A percentile compares a stretch with the other conserved stretches of the same genome.
phyloP scores from a whole-genome alignment of 176 grass and related monocot species.

The Zoysia japonica region DNA sequence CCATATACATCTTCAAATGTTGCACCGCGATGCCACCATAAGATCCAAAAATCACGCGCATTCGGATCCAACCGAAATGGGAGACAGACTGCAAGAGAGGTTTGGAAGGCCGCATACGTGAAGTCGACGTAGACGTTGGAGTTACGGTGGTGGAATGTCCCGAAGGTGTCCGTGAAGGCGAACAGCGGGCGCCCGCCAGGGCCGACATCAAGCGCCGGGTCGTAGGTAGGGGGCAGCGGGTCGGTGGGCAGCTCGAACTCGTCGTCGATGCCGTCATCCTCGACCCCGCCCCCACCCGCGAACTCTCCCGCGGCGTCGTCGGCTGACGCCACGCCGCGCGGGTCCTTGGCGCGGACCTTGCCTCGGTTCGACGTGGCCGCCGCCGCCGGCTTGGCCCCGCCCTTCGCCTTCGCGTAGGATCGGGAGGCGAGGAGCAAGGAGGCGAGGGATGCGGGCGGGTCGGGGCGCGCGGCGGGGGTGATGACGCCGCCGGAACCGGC shows the following conservation, averaged over 20 bases:
- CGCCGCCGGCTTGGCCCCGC: slow-evolving; percentile 52
- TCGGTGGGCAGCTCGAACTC: slow-evolving; percentile 74
- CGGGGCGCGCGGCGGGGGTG: slow-evolving; percentile 6
- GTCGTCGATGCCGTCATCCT: slow-evolving; percentile 49
- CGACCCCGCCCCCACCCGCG: slow-evolving; percentile 6
- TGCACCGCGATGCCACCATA: neutral
- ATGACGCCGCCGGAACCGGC: neutral
- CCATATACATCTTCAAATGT: neutral
- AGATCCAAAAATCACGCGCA: slow-evolving; percentile 4
- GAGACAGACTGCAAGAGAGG: neutral
- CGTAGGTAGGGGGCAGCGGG: slow-evolving; percentile 73
- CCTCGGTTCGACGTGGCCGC: slow-evolving; percentile 44
- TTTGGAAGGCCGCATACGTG: slow-evolving; percentile 37
- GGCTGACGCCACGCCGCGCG: slow-evolving; percentile 45
- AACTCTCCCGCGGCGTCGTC: slow-evolving; percentile 28
- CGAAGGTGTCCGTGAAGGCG: slow-evolving; percentile 71
- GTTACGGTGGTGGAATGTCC: slow-evolving; percentile 54
- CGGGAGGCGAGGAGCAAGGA: slow-evolving; percentile 42
- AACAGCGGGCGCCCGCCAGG: slow-evolving; percentile 82
- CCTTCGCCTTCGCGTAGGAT: slow-evolving; percentile 75
- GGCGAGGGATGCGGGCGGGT: slow-evolving; percentile 29
- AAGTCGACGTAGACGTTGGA: slow-evolving; percentile 76
- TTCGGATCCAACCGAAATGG: slow-evolving; percentile 21
- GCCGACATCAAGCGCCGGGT: slow-evolving; percentile 77
- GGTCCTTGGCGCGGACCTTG: slow-evolving; percentile 63